Conservation (phyloP, 345 rosid genomes). For the Aethionema arabicum region DNA sequence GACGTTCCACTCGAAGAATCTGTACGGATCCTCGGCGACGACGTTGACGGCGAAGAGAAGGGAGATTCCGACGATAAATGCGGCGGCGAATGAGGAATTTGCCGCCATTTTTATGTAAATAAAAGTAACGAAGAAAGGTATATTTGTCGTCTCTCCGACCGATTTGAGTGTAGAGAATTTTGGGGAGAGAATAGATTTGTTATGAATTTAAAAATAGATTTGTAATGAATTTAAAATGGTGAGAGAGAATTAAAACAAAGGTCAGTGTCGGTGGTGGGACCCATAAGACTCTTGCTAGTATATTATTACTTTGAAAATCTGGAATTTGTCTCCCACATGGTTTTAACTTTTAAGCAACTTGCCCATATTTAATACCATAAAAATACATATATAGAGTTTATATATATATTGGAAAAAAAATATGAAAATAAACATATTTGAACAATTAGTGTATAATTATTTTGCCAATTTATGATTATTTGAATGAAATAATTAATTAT, state of each 20-base stretch:
- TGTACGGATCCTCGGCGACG: constrained; percentile 70
- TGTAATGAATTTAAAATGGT: background rate
- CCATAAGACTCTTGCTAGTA: constrained; percentile 27
- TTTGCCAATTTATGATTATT: too few relatives aligned
- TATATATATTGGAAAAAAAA: background rate
- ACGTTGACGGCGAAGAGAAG: constrained; percentile 36
- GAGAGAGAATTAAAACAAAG: constrained; percentile 21
- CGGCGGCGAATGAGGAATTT: constrained; percentile 34
- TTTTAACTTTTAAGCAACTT: constrained; percentile 24
- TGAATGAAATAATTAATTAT: too few relatives aligned
- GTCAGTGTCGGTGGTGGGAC: constrained; percentile 62
- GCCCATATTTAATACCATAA: constrained; percentile 7
- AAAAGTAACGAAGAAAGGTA: constrained; percentile 22
- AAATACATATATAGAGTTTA: too few relatives aligned
- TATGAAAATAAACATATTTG: background rate
- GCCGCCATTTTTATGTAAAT: constrained; percentile 39
- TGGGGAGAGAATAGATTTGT: constrained; percentile 26
- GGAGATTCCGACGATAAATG: constrained; percentile 26
- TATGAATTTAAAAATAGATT: too few relatives aligned
- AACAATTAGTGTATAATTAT: background rate
- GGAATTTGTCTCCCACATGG: constrained; percentile 32
- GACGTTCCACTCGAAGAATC: constrained; percentile 70
- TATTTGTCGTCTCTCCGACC: constrained; percentile 5
- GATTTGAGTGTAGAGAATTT: constrained; percentile 14
- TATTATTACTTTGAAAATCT: constrained; percentile 31